phyloP scores from a whole-genome alignment of 2,329 filamentous ascomycete species.

The Penicillium sp. region DNA sequence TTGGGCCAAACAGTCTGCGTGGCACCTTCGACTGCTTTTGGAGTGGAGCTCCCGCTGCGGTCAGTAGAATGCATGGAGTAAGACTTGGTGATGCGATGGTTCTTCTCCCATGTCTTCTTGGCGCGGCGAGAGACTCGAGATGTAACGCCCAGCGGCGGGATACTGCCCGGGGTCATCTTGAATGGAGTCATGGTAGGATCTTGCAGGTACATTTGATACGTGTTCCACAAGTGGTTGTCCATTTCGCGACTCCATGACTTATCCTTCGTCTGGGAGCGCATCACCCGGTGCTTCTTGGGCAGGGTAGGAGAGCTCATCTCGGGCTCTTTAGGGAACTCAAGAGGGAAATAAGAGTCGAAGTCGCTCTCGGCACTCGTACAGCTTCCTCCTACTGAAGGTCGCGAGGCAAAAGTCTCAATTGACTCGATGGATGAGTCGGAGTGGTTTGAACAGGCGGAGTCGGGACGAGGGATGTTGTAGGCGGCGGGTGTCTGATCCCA shows the following conservation, averaged over 20 bases:
- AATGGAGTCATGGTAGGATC: constrained; percentile 66
- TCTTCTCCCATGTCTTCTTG: constrained; percentile 58
- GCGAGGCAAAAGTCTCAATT: constrained; percentile 55
- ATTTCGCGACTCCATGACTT: constrained; percentile 59
- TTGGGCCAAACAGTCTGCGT: constrained; percentile 52
- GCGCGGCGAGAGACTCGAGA: constrained; percentile 62
- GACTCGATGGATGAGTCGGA: constrained; percentile 64
- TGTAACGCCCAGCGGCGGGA: constrained; percentile 63
- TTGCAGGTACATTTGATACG: constrained; percentile 64
- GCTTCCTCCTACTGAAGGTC: constrained; percentile 58
- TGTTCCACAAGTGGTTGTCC: constrained; percentile 66
- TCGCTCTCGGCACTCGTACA: constrained; percentile 63
- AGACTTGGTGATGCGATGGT: constrained; percentile 28
- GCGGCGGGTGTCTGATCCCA: constrained; percentile 35
- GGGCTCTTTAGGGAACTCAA: constrained; percentile 38
- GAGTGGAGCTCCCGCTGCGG: constrained; percentile 49
- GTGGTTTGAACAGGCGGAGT: constrained; percentile 57
- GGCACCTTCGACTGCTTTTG: constrained; percentile 36
- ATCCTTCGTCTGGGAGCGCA: constrained; percentile 25
- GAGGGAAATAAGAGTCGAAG: constrained; percentile 55
- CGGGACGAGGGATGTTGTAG: constrained; percentile 52
- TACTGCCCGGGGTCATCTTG: constrained; percentile 63
- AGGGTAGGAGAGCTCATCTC: constrained; percentile 40
- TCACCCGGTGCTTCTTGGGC: constrained; percentile 27
- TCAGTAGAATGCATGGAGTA: constrained; percentile 16